Conservation (phyloP, 148 eudicot genomes). For the Vaccinium macrocarpon region DNA sequence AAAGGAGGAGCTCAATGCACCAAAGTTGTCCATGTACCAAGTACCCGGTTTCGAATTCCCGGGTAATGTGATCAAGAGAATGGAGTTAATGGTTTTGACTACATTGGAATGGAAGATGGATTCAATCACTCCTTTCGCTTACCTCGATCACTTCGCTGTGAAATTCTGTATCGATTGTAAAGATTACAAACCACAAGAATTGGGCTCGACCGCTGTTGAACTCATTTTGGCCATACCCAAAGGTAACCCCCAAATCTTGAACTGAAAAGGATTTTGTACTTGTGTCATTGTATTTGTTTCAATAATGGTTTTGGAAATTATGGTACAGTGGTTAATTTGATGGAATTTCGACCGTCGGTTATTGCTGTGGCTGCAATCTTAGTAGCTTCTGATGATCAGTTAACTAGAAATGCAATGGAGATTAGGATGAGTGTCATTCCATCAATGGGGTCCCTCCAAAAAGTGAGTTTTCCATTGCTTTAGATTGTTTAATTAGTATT, state of each 20-base stretch:
- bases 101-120: conserved; percentile 52
- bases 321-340: conserved; percentile 44
- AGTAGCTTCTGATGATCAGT: conserved; percentile 43
- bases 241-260: conserved; percentile 33
- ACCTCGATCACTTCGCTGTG: conserved; percentile 33
- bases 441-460: conserved; percentile 38
- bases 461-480: conserved; percentile 36
- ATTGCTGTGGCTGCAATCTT: conserved; percentile 58
- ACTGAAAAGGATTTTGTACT: not conserved
- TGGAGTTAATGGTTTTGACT: conserved; percentile 50
- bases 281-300: not conserved
- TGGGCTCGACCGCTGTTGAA: conserved; percentile 30
- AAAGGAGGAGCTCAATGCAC: conserved; percentile 45
- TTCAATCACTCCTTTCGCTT: conserved; percentile 53
- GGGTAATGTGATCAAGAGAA: conserved; percentile 28
- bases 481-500: not conserved
- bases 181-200: conserved; percentile 3
- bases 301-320: not conserved
- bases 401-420: conserved; percentile 33
- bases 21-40: conserved; percentile 31
- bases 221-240: conserved; percentile 33
- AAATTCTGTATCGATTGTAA: conserved; percentile 25
- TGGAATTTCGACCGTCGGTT: conserved; percentile 45
- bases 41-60: conserved; percentile 25
- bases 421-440: conserved; percentile 34